Conservation (phyloP, 225 moss, liverwort and hornwort species). For the Pseudoscleropodium purum region DNA sequence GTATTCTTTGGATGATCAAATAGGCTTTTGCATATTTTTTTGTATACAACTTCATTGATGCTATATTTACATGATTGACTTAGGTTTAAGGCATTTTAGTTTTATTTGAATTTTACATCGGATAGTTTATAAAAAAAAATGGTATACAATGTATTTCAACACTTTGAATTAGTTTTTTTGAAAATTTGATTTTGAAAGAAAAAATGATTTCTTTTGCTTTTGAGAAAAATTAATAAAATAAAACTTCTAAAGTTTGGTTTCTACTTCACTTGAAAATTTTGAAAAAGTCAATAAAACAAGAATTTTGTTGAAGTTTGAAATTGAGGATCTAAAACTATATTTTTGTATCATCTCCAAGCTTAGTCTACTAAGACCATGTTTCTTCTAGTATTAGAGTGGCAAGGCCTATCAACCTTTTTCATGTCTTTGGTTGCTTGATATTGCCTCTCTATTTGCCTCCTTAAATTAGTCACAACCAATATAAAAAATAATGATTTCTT, state of each 20-base stretch:
- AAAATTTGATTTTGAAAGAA: neutral
- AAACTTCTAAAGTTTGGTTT: neutral
- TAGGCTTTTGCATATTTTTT: neutral
- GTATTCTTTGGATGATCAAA: rapidly evolving
- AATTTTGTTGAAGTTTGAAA: neutral
- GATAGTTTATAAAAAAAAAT: neutral
- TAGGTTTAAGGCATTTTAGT: neutral
- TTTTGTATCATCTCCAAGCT: neutral
- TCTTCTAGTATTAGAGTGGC: neutral
- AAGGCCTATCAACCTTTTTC: neutral
- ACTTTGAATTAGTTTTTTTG: neutral
- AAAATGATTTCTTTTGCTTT: neutral
- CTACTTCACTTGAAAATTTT: rapidly evolving
- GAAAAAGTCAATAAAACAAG: neutral
- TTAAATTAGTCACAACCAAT: rapidly evolving
- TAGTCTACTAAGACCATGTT: rapidly evolving
- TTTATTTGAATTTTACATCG: neutral
- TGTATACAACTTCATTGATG: neutral
- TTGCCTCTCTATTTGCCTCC: rapidly evolving
- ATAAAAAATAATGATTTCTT: neutral
- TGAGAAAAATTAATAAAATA: neutral
- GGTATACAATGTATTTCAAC: neutral
- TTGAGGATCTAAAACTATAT: neutral
- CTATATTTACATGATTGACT: neutral
- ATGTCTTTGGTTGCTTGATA: neutral